A percentile compares a stretch with the other conserved stretches of the same genome.
Conservation (phyloP, 805 yeast species). For the Hanseniaspora meyeri region DNA sequence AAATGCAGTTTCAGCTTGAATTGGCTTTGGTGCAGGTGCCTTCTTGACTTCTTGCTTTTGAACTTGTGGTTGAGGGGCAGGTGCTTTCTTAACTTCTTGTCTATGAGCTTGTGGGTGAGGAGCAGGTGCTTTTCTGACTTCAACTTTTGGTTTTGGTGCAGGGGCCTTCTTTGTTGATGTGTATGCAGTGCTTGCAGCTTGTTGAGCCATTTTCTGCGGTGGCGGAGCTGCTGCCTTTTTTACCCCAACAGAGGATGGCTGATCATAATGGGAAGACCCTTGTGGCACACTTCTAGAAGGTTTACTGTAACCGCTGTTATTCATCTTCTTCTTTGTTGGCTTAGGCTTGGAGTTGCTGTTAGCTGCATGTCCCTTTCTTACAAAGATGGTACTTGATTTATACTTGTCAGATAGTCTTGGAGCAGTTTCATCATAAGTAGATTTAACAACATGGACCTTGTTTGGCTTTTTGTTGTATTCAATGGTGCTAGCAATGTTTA, state of each 20-base stretch:
- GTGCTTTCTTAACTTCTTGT: constrained; percentile 10
- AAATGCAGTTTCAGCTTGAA: constrained; percentile 19
- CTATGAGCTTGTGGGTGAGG: constrained; percentile 32
- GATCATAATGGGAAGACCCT: constrained; percentile 19
- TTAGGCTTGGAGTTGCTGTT: constrained; percentile 56
- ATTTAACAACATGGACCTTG: constrained; percentile 58
- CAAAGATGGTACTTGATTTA: constrained; percentile 79
- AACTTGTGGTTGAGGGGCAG: constrained; percentile 16
- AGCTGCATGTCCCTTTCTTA: constrained; percentile 66
- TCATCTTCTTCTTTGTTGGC: constrained; percentile 45
- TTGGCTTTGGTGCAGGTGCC: constrained; percentile 21
- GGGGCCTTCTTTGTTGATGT: constrained; percentile 24
- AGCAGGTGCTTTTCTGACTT: constrained; percentile 40
- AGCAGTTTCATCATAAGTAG: constrained; percentile 47
- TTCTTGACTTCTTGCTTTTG: constrained; percentile 18
- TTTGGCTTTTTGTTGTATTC: constrained; percentile 88
- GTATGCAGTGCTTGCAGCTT: constrained; percentile 33
- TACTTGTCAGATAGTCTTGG: constrained; percentile 61
- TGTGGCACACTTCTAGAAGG: constrained; percentile 23
- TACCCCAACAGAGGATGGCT: not conserved
- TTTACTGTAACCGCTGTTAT: constrained; percentile 15
- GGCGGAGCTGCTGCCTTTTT: constrained; percentile 16
- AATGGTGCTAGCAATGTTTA: constrained; percentile 59
- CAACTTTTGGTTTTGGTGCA: constrained; percentile 52
- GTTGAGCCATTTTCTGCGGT: constrained; percentile 18